Base-by-base conservation (phyloP, 768 basidiomycete genomes). In the Podaxis rugospora region DNA sequence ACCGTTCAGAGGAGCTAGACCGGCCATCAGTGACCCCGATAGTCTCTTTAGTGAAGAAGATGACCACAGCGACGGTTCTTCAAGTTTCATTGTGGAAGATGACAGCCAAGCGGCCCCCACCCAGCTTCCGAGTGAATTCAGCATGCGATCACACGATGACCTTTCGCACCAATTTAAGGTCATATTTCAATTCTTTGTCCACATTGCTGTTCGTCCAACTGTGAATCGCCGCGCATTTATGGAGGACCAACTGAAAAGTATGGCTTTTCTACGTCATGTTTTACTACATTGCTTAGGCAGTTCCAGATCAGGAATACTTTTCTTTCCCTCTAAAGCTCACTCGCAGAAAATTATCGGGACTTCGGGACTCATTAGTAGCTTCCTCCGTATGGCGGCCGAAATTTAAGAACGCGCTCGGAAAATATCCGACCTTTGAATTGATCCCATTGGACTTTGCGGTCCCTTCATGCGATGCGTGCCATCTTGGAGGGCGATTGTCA, bases 151-250 rank as follows among this genome's bases (percentile, higher is more conserved):
- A 1, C 87, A 89, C 69, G 86, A 93, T 68, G 89, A 92, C 66
- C 76, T 90, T 18, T 75, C 82, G 13, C 83, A 89, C 63, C 90
- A 93, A 63, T 93, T 93, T 82, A 94, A 93, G 74, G 87, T 89
- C 40, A 80, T 94, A 47, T 93, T 92, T 65, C 93, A 96, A 68
- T 82, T 94, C 28, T 90, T 94, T 64, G 90, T 94, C 11, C 87
- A 94, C 65, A 75, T 95, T 44, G 89, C 89, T 39, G 85, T 92
- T 32, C 83, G 77, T 35, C 78, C 83, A 4, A 70, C 77, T 16
- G 71, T 70, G 2, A 77, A 85, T 50, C 78, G 91, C 18, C 76
- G 74, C 51, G 66, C 72, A 5, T 87, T 85, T 66, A 83, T 90
- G 82, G 69, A 81, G 62, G 65, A 75, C 21, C 78, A 77, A 55